Evolutionary conservation across 1,284 basidiomycete species (phyloP).

Genomic region (Irpex sp.): DNA sequence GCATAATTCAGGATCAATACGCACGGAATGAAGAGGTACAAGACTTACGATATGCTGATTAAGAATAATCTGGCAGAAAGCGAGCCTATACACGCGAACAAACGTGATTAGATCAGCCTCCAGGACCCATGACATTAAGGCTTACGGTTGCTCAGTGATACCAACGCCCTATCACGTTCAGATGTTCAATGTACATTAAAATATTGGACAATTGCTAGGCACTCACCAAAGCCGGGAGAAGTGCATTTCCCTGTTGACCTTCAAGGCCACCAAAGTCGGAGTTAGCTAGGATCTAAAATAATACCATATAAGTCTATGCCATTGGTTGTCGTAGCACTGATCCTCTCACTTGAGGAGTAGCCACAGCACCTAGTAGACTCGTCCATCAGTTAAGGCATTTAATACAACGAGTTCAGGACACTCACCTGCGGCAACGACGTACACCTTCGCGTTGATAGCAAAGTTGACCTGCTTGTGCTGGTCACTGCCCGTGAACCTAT

Average conservation of each 20-base stretch:
- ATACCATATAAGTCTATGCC: neutral
- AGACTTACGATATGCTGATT: neutral
- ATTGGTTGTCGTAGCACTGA: neutral
- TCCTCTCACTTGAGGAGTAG: conserved; percentile 17
- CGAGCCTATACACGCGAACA: conserved; percentile 10
- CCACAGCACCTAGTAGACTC: conserved; percentile 14
- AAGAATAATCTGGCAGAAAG: conserved; percentile 19
- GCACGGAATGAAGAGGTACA: too few relatives aligned
- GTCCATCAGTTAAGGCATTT: neutral
- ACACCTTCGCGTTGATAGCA: neutral
- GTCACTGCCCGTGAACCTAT: neutral
- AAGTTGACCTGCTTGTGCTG: neutral
- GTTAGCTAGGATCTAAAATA: conserved; percentile 16
- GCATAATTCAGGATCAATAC: neutral
- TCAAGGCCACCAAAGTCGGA: conserved; percentile 6
- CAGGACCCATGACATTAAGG: neutral
- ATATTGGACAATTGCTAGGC: neutral
- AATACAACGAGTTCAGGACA: neutral
- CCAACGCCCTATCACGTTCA: conserved; percentile 12
- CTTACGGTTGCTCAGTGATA: conserved; percentile 22
- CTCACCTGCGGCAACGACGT: neutral
- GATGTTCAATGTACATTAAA: neutral
- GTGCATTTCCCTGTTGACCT: neutral
- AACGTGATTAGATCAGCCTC: too few relatives aligned
- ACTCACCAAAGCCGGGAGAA: conserved; percentile 16